phyloP scores from a whole-genome alignment of 805 yeast genomes.

The Yarrowia sp. region DNA sequence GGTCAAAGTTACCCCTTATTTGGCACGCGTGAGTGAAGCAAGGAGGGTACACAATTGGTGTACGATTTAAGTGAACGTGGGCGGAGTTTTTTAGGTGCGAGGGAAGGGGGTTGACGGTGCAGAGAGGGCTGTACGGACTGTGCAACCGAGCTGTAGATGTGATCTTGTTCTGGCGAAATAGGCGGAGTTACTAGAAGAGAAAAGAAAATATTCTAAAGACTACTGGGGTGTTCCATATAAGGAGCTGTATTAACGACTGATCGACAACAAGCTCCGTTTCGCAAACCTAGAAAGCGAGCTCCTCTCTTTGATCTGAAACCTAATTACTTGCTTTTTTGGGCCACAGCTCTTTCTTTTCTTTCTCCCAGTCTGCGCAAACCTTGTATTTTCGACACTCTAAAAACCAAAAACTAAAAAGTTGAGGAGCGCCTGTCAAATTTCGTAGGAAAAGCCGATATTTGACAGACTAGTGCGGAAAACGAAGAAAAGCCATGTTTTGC shows the following conservation, averaged over 20 bases:
- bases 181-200: not conserved
- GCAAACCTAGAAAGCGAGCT: not conserved
- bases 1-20: slow-evolving; percentile 19
- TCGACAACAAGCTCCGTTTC: slow-evolving; percentile 5
- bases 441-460: not conserved
- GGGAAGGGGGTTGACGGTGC: not conserved
- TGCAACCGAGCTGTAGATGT: not conserved
- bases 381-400: not conserved
- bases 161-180: not conserved
- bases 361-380: not conserved
- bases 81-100: not conserved
- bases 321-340: not conserved
- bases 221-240: not conserved
- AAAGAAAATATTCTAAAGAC: not conserved
- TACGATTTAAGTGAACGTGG: not conserved
- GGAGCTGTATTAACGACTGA: not conserved
- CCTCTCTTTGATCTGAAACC: slow-evolving; percentile 12
- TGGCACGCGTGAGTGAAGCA: slow-evolving; percentile 21
- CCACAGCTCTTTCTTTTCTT: not conserved
- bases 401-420: not conserved
- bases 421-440: not conserved
- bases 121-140: not conserved
- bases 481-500: too few species aligned
- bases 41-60: not conserved
- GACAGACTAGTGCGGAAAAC: not conserved